Evolutionary conservation across 2,329 filamentous ascomycete species (phyloP).

Genomic region (Huntiella abstrusa): DNA sequence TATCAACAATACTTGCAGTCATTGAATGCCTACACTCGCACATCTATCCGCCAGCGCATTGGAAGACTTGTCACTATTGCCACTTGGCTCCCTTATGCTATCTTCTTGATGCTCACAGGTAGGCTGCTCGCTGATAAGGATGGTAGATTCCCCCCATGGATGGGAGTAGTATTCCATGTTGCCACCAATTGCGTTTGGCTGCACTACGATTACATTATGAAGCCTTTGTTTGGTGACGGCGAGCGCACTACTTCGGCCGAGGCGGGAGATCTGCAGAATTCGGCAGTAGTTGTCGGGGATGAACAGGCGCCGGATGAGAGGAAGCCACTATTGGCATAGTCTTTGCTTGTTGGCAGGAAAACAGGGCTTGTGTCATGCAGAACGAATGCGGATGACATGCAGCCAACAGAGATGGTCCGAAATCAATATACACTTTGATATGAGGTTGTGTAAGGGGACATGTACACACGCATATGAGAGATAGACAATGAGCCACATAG

Average conservation of each 20-base stretch:
- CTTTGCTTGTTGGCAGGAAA: too few relatives aligned
- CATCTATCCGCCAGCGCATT: conserved; percentile 43
- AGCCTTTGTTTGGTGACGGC: conserved; percentile 63
- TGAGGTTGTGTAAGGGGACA: too few relatives aligned
- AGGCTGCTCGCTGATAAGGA: conserved; percentile 41
- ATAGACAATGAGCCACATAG: too few relatives aligned
- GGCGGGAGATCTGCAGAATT: background rate
- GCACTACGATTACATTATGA: conserved; percentile 28
- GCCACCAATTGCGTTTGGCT: conserved; percentile 29
- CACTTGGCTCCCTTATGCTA: conserved; percentile 30
- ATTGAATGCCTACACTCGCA: conserved; percentile 53
- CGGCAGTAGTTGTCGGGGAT: too few relatives aligned
- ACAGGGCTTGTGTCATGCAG: too few relatives aligned
- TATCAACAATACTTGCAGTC: conserved; percentile 57
- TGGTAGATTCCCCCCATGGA: conserved; percentile 51
- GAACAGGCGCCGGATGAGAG: too few relatives aligned
- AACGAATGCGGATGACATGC: too few relatives aligned
- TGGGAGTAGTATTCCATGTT: conserved; percentile 25
- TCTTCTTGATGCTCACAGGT: conserved; percentile 31
- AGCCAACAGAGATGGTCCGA: too few relatives aligned
- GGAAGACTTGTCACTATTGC: conserved; percentile 45
- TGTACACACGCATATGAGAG: too few relatives aligned
- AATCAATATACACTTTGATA: too few relatives aligned
- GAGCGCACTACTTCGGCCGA: conserved; percentile 36
- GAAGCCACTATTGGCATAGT: too few relatives aligned